Conservation (phyloP, 2,329 filamentous ascomycete genomes). For the Xylariomycetidae sp. region DNA sequence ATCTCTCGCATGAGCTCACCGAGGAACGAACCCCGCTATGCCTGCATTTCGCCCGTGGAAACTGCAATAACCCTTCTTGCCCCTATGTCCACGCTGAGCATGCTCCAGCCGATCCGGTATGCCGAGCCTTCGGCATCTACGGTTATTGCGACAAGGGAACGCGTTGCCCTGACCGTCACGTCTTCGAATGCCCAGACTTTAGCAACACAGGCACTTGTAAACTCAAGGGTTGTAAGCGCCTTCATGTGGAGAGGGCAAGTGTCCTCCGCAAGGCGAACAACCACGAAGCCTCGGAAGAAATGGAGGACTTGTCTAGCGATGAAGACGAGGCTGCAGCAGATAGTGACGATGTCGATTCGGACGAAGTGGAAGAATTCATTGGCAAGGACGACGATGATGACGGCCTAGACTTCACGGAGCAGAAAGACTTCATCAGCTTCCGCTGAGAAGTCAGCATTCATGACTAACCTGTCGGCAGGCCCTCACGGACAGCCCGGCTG, state of each 20-base stretch:
- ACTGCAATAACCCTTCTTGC: slow-evolving; percentile 82
- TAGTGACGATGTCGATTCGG: slow-evolving; percentile 75
- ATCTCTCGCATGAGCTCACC: slow-evolving; percentile 81
- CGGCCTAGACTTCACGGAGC: slow-evolving; percentile 45
- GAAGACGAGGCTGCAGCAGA: slow-evolving; percentile 62
- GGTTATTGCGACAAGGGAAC: slow-evolving; percentile 85
- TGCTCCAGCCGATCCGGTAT: slow-evolving; percentile 71
- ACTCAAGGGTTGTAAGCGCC: slow-evolving; percentile 73
- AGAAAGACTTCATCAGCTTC: slow-evolving; percentile 54
- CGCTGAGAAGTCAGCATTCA: slow-evolving; percentile 23
- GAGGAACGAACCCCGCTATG: slow-evolving; percentile 83
- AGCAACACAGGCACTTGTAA: slow-evolving; percentile 84
- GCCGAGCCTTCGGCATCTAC: slow-evolving; percentile 74
- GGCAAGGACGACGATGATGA: slow-evolving; percentile 48
- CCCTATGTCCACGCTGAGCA: slow-evolving; percentile 81
- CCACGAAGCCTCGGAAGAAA: slow-evolving; percentile 39
- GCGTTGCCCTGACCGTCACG: slow-evolving; percentile 74
- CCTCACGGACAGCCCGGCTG: slow-evolving; percentile 5
- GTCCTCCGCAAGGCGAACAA: slow-evolving; percentile 62
- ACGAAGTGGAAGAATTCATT: slow-evolving; percentile 63
- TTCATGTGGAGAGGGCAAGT: slow-evolving; percentile 83
- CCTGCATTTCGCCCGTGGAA: slow-evolving; percentile 82
- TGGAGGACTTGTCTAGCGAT: slow-evolving; percentile 71
- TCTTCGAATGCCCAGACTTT: slow-evolving; percentile 91
- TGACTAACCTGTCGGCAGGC: slow-evolving; percentile 18